Conservation (phyloP, 305 asterid genomes). For the Solanum hybrid region DNA sequence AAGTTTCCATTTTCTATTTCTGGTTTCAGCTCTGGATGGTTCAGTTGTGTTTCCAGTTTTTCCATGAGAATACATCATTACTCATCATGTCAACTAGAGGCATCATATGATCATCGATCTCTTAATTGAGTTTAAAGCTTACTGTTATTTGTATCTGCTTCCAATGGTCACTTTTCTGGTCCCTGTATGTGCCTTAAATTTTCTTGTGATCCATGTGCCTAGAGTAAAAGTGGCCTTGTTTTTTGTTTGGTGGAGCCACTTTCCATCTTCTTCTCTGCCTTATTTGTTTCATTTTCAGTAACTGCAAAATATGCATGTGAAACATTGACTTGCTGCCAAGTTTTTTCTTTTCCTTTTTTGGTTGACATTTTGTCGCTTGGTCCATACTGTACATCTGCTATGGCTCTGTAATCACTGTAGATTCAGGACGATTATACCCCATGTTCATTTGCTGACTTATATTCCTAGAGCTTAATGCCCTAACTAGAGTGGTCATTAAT, state of each 20-base stretch:
- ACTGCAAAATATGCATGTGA: neutral
- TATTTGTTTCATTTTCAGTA: neutral
- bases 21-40: neutral
- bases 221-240: neutral
- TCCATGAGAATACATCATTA: neutral
- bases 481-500: neutral
- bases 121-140: neutral
- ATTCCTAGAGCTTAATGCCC: neutral
- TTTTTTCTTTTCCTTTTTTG: neutral
- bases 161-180: neutral
- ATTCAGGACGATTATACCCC: neutral
- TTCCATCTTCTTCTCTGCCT: neutral
- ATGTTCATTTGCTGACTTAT: neutral
- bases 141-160: neutral
- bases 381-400: neutral
- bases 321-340: neutral
- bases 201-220: neutral
- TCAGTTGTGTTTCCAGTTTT: neutral
- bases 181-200: neutral
- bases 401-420: neutral
- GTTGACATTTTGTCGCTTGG: neutral
- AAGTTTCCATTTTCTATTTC: conserved; percentile 18
- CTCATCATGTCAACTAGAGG: neutral
- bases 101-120: neutral
- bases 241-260: neutral